Evolutionary conservation across 1,139 yeast species (phyloP).

Genomic region (Nakaseomyces nivariensis): DNA sequence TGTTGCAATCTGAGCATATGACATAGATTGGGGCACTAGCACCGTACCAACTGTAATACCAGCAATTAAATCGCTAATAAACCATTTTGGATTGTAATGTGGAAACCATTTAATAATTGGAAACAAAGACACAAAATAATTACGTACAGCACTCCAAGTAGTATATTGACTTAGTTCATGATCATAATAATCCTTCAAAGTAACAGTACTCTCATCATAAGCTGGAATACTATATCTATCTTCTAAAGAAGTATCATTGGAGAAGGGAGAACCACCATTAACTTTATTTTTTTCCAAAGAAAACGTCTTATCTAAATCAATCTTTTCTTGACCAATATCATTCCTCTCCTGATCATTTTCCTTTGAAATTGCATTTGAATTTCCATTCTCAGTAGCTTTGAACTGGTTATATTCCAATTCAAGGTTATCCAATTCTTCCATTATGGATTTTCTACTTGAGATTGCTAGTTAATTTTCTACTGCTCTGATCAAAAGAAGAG

Average conservation of each 20-base stretch:
- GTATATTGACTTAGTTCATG: conserved; percentile 14
- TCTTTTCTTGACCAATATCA: not conserved
- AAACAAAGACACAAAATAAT: conserved; percentile 55
- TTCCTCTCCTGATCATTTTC: not conserved
- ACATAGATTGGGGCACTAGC: conserved; percentile 91
- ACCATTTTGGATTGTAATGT: conserved; percentile 74
- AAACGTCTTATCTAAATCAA: not conserved
- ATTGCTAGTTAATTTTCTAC: too few species aligned
- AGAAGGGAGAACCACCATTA: not conserved
- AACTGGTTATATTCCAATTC: conserved; percentile 24
- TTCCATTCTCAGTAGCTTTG: conserved; percentile 13
- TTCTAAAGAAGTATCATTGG: too few species aligned
- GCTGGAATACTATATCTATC: conserved; percentile 11
- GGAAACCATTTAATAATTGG: conserved; percentile 78
- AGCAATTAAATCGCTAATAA: conserved; percentile 74
- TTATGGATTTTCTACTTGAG: not conserved
- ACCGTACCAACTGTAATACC: conserved; percentile 92
- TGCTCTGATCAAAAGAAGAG: too few species aligned
- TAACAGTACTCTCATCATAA: conserved; percentile 18
- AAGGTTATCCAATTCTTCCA: conserved; percentile 17
- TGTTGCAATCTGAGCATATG: conserved; percentile 82
- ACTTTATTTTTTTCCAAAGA: not conserved
- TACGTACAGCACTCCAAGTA: conserved; percentile 10
- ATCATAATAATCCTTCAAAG: conserved; percentile 19
- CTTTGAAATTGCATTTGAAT: not conserved